Percentiles rank a stretch among this genome's conserved stretches.
Conservation (phyloP, 257 asterid genomes). For the Ligustrum vulgare region DNA sequence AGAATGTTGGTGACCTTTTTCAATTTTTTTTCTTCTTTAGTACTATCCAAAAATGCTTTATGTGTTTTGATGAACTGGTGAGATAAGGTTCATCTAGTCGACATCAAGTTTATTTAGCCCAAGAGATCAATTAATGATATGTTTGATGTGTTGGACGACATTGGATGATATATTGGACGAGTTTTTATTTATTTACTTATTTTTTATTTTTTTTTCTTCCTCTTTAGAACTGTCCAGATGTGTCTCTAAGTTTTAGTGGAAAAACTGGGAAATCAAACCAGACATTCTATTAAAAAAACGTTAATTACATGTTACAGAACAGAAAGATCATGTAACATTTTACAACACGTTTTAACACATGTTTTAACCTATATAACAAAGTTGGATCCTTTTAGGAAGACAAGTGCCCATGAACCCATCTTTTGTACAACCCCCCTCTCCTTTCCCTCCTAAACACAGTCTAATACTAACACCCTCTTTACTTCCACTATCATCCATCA, state of each 20-base stretch:
- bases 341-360: slow-evolving; percentile 42
- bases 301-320: slow-evolving; percentile 37
- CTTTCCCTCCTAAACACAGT: slow-evolving; percentile 53
- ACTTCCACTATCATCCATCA: slow-evolving; percentile 21
- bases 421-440: slow-evolving; percentile 26
- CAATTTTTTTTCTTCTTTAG: not conserved
- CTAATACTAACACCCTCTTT: slow-evolving; percentile 41
- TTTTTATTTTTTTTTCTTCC: too few relatives aligned
- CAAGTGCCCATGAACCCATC: slow-evolving; percentile 67
- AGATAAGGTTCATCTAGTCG: too few relatives aligned
- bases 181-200: too few relatives aligned
- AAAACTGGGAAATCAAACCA: too few relatives aligned
- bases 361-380: slow-evolving; percentile 49
- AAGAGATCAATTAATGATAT: too few relatives aligned
- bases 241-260: too few relatives aligned
- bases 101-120: too few relatives aligned
- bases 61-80: not conserved
- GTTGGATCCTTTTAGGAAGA: slow-evolving; percentile 63
- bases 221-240: too few relatives aligned
- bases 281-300: slow-evolving; percentile 36
- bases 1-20: not conserved
- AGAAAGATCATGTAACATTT: slow-evolving; percentile 26
- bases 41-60: not conserved
- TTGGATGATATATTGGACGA: too few relatives aligned
- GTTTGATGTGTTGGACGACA: too few relatives aligned